Conservation (phyloP, 1,284 basidiomycete genomes). For the Clitocybe nebularis region DNA sequence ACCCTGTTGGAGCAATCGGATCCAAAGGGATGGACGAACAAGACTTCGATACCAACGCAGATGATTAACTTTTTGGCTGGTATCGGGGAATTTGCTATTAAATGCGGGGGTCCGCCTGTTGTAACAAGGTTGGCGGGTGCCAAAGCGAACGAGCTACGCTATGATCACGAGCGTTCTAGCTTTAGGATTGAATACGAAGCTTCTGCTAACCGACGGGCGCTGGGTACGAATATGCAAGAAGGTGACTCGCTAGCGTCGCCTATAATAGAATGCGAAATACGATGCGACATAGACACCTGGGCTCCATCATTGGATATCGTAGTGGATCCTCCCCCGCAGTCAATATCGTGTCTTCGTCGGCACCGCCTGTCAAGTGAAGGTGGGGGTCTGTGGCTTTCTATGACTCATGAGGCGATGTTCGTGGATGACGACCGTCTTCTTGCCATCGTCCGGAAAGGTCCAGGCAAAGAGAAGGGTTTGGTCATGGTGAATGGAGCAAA, state of each 20-base stretch:
- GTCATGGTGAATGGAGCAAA: slow-evolving; percentile 91
- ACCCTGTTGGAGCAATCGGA: slow-evolving; percentile 96
- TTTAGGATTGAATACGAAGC: slow-evolving; percentile 87
- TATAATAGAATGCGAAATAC: slow-evolving; percentile 87
- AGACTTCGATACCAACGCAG: slow-evolving; percentile 86
- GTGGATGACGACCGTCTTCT: slow-evolving; percentile 75
- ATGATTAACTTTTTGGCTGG: slow-evolving; percentile 88
- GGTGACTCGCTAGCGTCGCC: slow-evolving; percentile 30
- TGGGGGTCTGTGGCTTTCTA: slow-evolving; percentile 94
- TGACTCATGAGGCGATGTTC: slow-evolving; percentile 82
- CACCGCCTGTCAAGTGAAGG: slow-evolving; percentile 86
- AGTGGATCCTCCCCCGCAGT: slow-evolving; percentile 90
- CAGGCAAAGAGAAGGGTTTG: slow-evolving; percentile 68
- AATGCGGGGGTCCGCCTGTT: slow-evolving; percentile 90
- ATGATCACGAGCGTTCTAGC: slow-evolving; percentile 83
- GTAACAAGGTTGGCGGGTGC: slow-evolving; percentile 84
- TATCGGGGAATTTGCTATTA: slow-evolving; percentile 92
- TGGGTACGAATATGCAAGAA: slow-evolving; percentile 12
- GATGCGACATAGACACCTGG: slow-evolving; percentile 95
- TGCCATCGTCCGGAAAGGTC: slow-evolving; percentile 75
- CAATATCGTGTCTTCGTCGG: slow-evolving; percentile 79
- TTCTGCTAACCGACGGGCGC: slow-evolving; percentile 47
- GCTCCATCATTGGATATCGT: slow-evolving; percentile 83
- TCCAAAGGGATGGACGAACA: slow-evolving; percentile 96
- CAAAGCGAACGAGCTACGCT: slow-evolving; percentile 68